Evolutionary conservation across 2,329 filamentous ascomycete species (phyloP), one percentile per base, ranked within the genome.

Genomic region (Geosmithia flava): DNA sequence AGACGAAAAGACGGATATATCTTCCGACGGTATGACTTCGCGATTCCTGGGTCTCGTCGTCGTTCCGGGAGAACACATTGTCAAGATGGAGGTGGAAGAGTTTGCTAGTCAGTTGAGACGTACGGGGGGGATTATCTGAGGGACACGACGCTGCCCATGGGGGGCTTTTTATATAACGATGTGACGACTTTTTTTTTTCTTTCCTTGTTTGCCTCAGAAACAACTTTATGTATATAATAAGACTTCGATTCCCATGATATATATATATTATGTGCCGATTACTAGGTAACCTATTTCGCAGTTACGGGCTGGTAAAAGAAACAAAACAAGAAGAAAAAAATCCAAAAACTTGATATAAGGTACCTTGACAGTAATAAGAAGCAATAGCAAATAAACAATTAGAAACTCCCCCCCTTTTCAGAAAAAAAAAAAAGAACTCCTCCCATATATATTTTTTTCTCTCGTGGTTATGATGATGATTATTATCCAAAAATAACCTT

Each of bases 1-100:
- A 48, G 62, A 65, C 16, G 59, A 54, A 44, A 54, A 58, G n/a
- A 58, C 59, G 15, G 56, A 57, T 2, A 67, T 68, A 2, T 64
- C 62, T 20, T 70, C 65, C 8, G 15, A 59, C 48, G 78, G 88
- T 56, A 86, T 95, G 81, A 84, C 80, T 23, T 89, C 85, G 55
- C 80, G 93, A 48, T 95, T 88, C 60, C 78, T 98, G 20, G 93
- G 93, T 0, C 68, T 97, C 23, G 81, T 98, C 2, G 90, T 96
- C 20, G 80, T 98, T 3, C 93, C 93, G 0, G 90, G 91, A 0
- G 72, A 85, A 55, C 80, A 95, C 61, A 87, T 98, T 55, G 80
- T 75, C 50, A 91, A 85, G 69, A 88, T 98, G 57, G 90, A 96
- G 64, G 72, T 93, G 44, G 89, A 97, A 61, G 83, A 91, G 53